Percentiles rank a stretch among this genome's conserved stretches.
Conservation (phyloP, 176 grass and related monocot genomes). For the Lolium perenne region DNA sequence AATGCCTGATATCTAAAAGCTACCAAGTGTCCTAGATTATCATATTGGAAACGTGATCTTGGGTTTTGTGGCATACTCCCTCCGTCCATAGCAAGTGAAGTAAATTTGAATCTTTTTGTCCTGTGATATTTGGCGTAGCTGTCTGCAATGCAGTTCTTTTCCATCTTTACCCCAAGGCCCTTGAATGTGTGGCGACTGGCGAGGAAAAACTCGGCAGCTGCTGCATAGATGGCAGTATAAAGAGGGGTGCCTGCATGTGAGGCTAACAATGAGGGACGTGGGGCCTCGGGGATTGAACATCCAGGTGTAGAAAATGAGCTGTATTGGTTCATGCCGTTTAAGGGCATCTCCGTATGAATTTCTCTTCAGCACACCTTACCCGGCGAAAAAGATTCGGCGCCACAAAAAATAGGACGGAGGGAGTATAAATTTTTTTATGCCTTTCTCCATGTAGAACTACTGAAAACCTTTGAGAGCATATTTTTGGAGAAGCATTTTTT, state of each 20-base stretch:
- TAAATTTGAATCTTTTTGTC: neutral
- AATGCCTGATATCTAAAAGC: constrained; percentile 15
- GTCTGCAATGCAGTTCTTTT: neutral
- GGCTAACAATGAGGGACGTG: neutral
- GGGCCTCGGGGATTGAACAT: neutral
- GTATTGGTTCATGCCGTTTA: neutral
- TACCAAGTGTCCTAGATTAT: neutral
- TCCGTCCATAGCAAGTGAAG: neutral
- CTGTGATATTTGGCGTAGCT: neutral
- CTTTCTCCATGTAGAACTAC: constrained; percentile 8
- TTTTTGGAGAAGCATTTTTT: constrained; percentile 16
- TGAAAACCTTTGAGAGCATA: neutral
- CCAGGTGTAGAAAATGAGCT: neutral
- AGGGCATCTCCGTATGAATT: neutral
- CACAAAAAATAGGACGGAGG: neutral
- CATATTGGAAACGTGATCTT: neutral
- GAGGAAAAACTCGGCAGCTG: neutral
- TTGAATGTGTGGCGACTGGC: neutral
- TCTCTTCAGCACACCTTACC: neutral
- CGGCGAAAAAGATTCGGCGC: neutral
- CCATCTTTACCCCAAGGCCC: neutral
- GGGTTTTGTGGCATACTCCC: neutral
- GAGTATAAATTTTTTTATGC: neutral
- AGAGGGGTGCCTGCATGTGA: neutral
- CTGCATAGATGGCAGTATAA: neutral